phyloP scores from a whole-genome alignment of 2,329 filamentous ascomycete species.

The Xylariaceae sp. region DNA sequence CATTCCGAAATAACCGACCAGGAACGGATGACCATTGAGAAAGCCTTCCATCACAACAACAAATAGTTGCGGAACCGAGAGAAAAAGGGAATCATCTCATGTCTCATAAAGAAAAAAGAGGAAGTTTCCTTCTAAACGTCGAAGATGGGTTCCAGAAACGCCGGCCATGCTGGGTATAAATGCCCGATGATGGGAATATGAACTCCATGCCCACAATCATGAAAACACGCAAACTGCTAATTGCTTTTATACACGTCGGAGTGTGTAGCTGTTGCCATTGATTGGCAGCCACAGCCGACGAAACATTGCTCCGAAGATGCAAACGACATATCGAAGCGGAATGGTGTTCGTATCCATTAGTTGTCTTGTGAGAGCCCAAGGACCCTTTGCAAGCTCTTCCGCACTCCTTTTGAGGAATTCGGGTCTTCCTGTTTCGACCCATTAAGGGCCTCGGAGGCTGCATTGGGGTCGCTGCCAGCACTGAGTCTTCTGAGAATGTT shows the following conservation, averaged over 20 bases:
- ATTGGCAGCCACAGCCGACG: slow-evolving; percentile 1
- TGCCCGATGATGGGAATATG: slow-evolving; percentile 14
- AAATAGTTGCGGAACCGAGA: too few species aligned
- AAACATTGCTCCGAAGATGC: slow-evolving; percentile 1
- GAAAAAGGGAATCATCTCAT: slow-evolving; percentile 4
- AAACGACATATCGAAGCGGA: background rate
- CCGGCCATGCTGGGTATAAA: slow-evolving; percentile 20
- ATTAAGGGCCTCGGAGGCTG: slow-evolving; percentile 10
- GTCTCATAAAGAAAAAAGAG: slow-evolving; percentile 10
- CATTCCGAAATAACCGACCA: background rate
- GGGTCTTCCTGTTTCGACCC: slow-evolving; percentile 19
- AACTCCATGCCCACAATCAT: slow-evolving; percentile 5
- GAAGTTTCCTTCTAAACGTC: slow-evolving; percentile 8
- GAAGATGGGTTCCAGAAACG: slow-evolving; percentile 12
- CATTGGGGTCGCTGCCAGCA: slow-evolving; percentile 20
- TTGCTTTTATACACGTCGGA: slow-evolving; percentile 4
- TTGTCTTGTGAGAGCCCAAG: slow-evolving; percentile 32
- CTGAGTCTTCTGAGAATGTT: slow-evolving; percentile 39
- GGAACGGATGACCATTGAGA: background rate
- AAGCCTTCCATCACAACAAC: too few species aligned
- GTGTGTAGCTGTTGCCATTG: slow-evolving; percentile 6
- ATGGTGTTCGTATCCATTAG: background rate
- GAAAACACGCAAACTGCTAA: background rate
- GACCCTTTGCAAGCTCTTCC: slow-evolving; percentile 34
- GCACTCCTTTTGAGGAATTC: slow-evolving; percentile 27